Conservation (phyloP, 1,139 yeast genomes). For the Taphrina confusa region DNA sequence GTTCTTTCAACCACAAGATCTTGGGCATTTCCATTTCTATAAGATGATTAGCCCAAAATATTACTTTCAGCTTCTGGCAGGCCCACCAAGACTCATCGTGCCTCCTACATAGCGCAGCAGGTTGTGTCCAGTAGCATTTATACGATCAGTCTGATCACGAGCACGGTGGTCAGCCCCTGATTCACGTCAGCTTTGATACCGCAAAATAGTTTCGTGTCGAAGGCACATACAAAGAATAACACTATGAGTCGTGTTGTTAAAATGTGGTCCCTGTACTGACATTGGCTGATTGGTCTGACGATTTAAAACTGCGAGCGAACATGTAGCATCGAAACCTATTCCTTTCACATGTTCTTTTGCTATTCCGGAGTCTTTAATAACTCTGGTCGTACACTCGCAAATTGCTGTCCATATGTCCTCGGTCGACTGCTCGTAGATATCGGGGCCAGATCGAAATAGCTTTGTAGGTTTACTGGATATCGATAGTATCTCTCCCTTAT, state of each 20-base stretch:
- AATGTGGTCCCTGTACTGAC: slow-evolving; percentile 85
- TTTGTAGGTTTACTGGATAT: slow-evolving; percentile 76
- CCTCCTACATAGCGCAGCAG: slow-evolving; percentile 93
- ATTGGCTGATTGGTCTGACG: slow-evolving; percentile 69
- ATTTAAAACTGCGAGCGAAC: slow-evolving; percentile 81
- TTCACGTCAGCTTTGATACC: not conserved
- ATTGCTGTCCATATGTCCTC: slow-evolving; percentile 76
- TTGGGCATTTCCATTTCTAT: slow-evolving; percentile 70
- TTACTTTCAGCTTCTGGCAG: too few relatives aligned
- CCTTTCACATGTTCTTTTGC: slow-evolving; percentile 71
- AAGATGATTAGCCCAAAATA: too few relatives aligned
- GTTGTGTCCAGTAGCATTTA: slow-evolving; percentile 77
- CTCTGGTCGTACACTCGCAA: slow-evolving; percentile 74
- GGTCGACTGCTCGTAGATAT: slow-evolving; percentile 61
- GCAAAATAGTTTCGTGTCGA: too few relatives aligned
- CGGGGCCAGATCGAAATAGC: slow-evolving; percentile 54
- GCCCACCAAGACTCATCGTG: slow-evolving; percentile 76
- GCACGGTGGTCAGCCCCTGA: slow-evolving; percentile 84
- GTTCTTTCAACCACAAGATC: slow-evolving; percentile 90
- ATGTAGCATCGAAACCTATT: slow-evolving; percentile 95
- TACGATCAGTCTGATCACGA: slow-evolving; percentile 73
- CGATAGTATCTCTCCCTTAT: slow-evolving; percentile 74
- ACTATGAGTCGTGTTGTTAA: slow-evolving; percentile 68
- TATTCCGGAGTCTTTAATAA: slow-evolving; percentile 71
- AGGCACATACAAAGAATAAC: slow-evolving; percentile 72